Evolutionary conservation across 1,284 basidiomycete species (phyloP), one percentile per base, ranked within the genome.

Genomic region (Heterobasidion parviporum): DNA sequence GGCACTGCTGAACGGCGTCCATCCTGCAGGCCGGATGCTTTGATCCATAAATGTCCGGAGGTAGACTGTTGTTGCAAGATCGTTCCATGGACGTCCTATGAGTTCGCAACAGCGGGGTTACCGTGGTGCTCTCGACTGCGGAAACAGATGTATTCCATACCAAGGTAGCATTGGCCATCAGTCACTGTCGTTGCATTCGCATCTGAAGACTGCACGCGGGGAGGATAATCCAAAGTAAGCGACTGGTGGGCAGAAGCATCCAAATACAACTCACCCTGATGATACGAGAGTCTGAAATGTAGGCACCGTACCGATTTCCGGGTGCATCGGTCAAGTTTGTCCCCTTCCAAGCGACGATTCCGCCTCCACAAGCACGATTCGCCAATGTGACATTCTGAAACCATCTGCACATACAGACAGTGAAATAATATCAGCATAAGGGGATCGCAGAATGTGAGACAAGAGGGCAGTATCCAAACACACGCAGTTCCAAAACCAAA

Each of bases 81-180:
- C 73, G 62, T 83, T 84, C 83, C 84, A 86, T 0, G 83, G 83
- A 1, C 83, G 76, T 12, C 81, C 80, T 79, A 34, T 10, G 35
- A 16, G 36, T 43, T 12, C 7, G 34, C n/a, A 12, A 26, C 36
- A 38, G 41, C 16, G 32, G n/a, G 15, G 49, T 52, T 12, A 33
- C 20, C 20, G 35, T 10, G 20, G 20, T 15, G 34, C 18, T 26
- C 53, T 10, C 10, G n/a, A 33, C 6, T 34, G 14, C 34, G 36
- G 8, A 45, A 15, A 35, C 10, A 38, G 26, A 26, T 26, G 6
- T 26, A 26, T 18, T 10, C 46, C 61, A 12, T 50, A 76, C 81
- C 82, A 10, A 85, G 69, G 64, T 73, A 83, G 61, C 83, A 85
- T 5, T 64, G 64, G 5, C 71, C 70, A 3, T 64, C 60, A 1